Conservation (phyloP, 176 grass and related monocot species). For the Aegilops sharonensis region DNA sequence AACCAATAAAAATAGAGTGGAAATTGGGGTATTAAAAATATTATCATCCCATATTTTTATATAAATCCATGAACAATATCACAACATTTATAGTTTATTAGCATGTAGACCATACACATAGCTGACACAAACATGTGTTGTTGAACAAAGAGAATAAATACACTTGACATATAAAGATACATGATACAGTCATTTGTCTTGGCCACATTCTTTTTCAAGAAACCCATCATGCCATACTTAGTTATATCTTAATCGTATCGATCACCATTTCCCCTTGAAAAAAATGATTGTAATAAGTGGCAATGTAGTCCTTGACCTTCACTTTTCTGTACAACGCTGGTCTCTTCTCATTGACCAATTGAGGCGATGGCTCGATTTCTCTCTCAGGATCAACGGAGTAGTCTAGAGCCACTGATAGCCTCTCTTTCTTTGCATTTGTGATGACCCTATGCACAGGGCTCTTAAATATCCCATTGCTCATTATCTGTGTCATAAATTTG, state of each 20-base stretch:
- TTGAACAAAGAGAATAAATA: neutral
- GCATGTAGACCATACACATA: neutral
- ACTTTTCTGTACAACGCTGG: conserved; percentile 41
- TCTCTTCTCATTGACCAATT: conserved; percentile 28
- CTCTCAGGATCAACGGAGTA: conserved; percentile 40
- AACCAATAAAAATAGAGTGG: neutral
- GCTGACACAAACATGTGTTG: neutral
- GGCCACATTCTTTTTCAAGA: neutral
- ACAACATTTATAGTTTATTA: neutral
- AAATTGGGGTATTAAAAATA: neutral
- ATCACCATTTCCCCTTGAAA: conserved; percentile 34
- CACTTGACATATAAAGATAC: neutral
- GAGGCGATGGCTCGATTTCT: conserved; percentile 23
- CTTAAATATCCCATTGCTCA: conserved; percentile 59
- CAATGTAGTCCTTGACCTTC: conserved; percentile 47
- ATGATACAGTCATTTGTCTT: neutral
- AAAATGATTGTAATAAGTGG: conserved; percentile 21
- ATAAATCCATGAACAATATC: neutral
- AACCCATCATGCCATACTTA: neutral
- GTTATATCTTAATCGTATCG: conserved; percentile 39
- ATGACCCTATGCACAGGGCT: conserved; percentile 58
- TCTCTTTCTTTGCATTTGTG: conserved; percentile 47
- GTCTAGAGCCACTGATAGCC: conserved; percentile 50
- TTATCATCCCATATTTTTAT: neutral
- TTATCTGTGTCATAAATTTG: conserved; percentile 30